Evolutionary conservation across 371 early-diverging fungal genomes (phyloP), one percentile per base, ranked within the genome.

Genomic region (Rhizopus delemar): DNA sequence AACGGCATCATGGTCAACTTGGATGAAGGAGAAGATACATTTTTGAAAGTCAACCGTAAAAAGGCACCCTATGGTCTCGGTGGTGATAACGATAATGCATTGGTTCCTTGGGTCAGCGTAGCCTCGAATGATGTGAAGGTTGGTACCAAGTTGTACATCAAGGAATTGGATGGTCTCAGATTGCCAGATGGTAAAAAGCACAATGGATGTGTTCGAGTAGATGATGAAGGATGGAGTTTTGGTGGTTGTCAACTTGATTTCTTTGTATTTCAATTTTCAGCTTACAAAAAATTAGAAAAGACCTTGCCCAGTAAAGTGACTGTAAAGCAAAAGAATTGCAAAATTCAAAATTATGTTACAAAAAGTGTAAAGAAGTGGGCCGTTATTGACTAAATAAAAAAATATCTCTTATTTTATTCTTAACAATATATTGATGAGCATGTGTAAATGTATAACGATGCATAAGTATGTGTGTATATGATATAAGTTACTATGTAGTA

Each of bases 181-280:
- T 53, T 81, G 28, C 81, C 81, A 50, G 70, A 69, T 56, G 74
- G 61, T 46, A 70, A 74, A 58, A 63, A 56, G 15, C 81, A 81
- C 57, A 81, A 81, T 54, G 81, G 81, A 45, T 81, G 81, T 67
- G 66, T 81, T 16, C 64, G 74, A 33, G 81, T 78, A 15, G 78
- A 77, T 57, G 81, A 81, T 60, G 70, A 81, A 63, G 72, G 74
- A 63, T 81, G 81, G 81, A 75, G 76, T 51, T 81, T 81, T 61
- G 46, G 52, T n/a, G 69, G 71, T 33, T 64, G 72, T 46, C 81
- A 81, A 53, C 65, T 81, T 48, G 81, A 81, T 57, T 76, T 75
- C 49, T 81, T 74, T 53, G 71, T 73, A 16, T 46, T 62, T 22
- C 62, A 66, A 22, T 70, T 49, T 8, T 33, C 53, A 8, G 59